These are phyloP conservation scores for Acacia acuminata DNA, from an alignment of 306 rosid genomes.

Conservation along the genomic window DNA sequence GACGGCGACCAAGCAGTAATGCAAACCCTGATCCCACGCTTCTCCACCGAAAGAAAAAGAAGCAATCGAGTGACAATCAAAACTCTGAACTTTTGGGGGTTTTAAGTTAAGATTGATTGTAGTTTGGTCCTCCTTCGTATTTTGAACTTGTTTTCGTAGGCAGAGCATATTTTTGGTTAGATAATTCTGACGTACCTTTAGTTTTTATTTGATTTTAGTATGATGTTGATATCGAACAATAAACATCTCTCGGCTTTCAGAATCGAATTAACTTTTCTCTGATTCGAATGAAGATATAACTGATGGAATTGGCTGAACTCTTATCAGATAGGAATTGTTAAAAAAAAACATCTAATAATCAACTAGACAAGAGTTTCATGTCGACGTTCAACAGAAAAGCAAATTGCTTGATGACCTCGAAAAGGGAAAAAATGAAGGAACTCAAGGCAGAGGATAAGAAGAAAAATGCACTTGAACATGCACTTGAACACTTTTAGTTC, in stretches of 20 bases:
- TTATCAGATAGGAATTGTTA: not conserved
- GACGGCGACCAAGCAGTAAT: not conserved
- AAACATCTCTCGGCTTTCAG: not conserved
- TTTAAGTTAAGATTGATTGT: not conserved
- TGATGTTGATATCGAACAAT: slow-evolving; percentile 1
- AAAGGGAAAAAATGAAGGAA: not conserved
- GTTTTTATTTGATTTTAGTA: not conserved
- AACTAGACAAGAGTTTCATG: not conserved
- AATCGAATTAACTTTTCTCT: not conserved
- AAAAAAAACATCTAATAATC: not conserved
- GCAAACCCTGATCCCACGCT: not conserved
- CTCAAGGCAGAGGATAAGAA: not conserved
- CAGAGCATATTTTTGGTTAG: not conserved
- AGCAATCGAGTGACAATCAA: not conserved
- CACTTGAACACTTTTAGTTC: too few relatives aligned
- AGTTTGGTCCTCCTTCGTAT: not conserved
- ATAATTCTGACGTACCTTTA: not conserved
- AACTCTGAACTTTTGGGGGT: not conserved
- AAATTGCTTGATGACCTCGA: not conserved
- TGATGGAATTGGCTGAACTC: not conserved
- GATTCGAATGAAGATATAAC: not conserved
- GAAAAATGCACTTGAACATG: not conserved
- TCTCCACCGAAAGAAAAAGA: not conserved
- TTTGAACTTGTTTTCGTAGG: not conserved
- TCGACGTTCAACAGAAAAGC: not conserved